Evolutionary conservation across 2,329 filamentous ascomycete genomes (phyloP), one percentile per base, ranked within the genome.

Genomic region (Calonectria naviculata): DNA sequence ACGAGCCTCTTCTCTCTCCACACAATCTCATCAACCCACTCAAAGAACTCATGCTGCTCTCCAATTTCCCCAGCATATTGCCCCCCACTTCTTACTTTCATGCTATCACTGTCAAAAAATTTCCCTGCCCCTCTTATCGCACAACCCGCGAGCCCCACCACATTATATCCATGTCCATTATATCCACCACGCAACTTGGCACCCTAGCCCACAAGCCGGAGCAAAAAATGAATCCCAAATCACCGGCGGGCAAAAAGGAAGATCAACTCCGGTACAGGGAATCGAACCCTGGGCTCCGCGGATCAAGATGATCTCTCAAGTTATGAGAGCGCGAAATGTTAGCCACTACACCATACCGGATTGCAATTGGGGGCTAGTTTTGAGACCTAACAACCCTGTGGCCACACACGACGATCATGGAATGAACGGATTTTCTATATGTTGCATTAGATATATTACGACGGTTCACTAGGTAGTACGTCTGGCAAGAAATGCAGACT

Each of bases 321-420:
- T 75, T 69, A 66, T 80, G 78, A 80, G 76, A 80, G 78, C 78
- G 78, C 75, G 77, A 79, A 79, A 80, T 80, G 78, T 80, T 80
- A 78, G 78, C 78, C 78, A 80, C 77, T 80, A 80, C 78, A 80
- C 78, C 78, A 80, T 80, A 79, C 78, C 78, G 78, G 78, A 79
- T 71, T 62, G 52, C 56, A 26, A 54, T 38, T 62, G 46, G 62
- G 2, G 7, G 5, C 1, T n/a, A 13, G 5, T 26, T 36, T 36
- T 38, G 19, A 17, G 21, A 28, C 31, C 17, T 58, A 58, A 38
- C 52, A 58, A 58, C 13, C 31, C 52, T 13, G 15, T 15, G 17
- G 1, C 13, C 17, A 24, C n/a, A n/a, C n/a, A n/a, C n/a, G n/a
- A n/a, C n/a, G n/a, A n/a, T n/a, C n/a, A n/a, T n/a, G n/a, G n/a